Evolutionary conservation across 1,139 yeast genomes (phyloP), one percentile per base, ranked within the genome.

Genomic region (Hansenula lynferdii): DNA sequence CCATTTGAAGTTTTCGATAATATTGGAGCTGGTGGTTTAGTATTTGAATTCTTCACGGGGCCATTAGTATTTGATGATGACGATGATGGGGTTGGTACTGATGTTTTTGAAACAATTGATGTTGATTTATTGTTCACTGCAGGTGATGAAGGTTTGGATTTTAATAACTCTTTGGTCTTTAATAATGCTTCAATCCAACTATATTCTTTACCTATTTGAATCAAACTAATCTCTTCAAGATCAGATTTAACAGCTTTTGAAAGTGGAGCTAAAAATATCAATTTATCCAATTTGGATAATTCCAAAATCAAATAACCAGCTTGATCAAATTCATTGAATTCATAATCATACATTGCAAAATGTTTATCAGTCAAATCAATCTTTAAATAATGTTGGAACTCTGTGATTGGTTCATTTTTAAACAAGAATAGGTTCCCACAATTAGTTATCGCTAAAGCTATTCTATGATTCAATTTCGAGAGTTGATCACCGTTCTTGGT

Each of bases 301-400:
- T 83, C 90, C 27, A 83, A 57, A 14, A 83, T 80, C 37, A 83
- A 64, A 50, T 76, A 82, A 1, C 90, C 90, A 39, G 65, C 72
- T 28, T 62, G 63, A n/a, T 59, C 62, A 12, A 60, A 62, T 34
- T 75, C 82, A 46, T 75, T 73, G 57, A 83, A 82, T 53, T 83
- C 92, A 57, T 80, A 83, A 58, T 83, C 90, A 55, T 82, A 83
- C 80, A 83, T 77, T 58, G 85, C 84, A 43, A 82, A 77, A 48
- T 77, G 79, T 55, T 49, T 78, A 71, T 64, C 80, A 43, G 71
- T 77, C 61, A 53, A 72, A 38, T 79, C 74, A 11, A 78, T 67
- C 19, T 76, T 77, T 11, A 76, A 64, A 1, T 37, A 71, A 60
- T 22, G 68, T 71, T 4, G 72, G 66, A 64, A 45, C 36, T 58